Evolutionary conservation across 345 rosid species (phyloP), one percentile per base, ranked within the genome.

Genomic region (Eucalyptus erythrocorys): DNA sequence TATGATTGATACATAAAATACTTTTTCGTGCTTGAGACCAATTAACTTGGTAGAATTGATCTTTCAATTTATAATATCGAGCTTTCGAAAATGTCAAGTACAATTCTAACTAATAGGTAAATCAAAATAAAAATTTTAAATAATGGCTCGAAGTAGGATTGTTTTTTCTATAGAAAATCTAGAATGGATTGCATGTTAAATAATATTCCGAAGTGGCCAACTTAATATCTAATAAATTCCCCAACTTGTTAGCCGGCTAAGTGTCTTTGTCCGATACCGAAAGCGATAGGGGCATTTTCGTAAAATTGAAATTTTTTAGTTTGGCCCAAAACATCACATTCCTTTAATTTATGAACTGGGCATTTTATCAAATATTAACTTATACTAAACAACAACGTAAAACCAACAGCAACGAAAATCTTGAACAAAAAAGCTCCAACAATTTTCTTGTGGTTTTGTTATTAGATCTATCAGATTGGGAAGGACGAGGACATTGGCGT

Each of bases 141-240:
- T 10, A 22, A 10, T 11, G 15, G 2, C 0, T 5, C 7, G 1
- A 40, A 40, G 2, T 21, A 6, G 6, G 26, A 76, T 37, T 1
- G 2, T 40, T 71, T 71, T 71, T 17, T 2, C 24, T 0, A 19
- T 9, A 34, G 4, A 17, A 4, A 13, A 71, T 71, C 81, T 1
- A 34, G 1, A 34, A 71, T 71, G 43, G 7, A 68, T 0, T 5
- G 6, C 4, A 9, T 68, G 6, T 17, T 3, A 17, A 17, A 34
- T 15, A 15, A 64, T 12, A 5, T 17, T 15, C 0, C 15, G 2
- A n/a, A 66, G 0, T 13, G 40, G 2, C 10, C 40, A 32, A 2
- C 10, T 15, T n/a, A 0, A n/a, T 64, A 5, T n/a, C 16, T 7
- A 15, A 64, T 68, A 34, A 34, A 40, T 13, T 0, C 26, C 21